Percentiles rank a stretch among this genome's conserved stretches.
Evolutionary conservation across 208 protist genomes (phyloP).

Genomic region (Naegleria lovaniensis): DNA sequence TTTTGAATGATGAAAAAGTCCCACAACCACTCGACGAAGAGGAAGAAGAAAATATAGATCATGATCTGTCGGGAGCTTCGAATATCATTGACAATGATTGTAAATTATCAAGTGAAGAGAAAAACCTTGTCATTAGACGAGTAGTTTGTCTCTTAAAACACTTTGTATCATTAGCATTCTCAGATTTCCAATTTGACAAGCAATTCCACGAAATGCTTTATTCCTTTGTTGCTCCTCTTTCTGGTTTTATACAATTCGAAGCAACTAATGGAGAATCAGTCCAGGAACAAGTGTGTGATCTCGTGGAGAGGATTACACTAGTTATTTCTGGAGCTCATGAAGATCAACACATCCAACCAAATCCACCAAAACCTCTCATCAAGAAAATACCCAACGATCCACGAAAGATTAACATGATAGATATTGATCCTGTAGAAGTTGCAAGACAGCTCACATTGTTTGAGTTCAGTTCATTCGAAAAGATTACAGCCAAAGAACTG

Average conservation of each 20-base stretch:
- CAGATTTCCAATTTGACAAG: background rate
- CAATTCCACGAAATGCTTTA: background rate
- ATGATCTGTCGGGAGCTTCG: background rate
- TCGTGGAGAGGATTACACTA: background rate
- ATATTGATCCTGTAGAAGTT: conserved; percentile 28
- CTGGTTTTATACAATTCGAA: background rate
- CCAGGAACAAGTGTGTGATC: background rate
- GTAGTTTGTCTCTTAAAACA: background rate
- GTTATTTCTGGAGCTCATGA: background rate
- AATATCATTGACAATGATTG: background rate
- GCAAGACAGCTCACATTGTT: conserved; percentile 29
- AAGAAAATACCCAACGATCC: background rate
- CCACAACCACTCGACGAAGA: background rate
- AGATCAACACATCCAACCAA: background rate
- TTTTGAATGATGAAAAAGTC: background rate
- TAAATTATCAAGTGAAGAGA: background rate
- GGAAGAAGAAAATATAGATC: background rate
- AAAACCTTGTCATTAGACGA: background rate
- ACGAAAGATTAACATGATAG: background rate
- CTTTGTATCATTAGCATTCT: background rate
- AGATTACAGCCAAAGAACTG: conserved; percentile 32
- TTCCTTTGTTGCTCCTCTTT: background rate
- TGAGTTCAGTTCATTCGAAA: conserved; percentile 35
- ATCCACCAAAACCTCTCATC: background rate
- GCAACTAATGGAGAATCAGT: background rate